Percentiles rank a stretch among this genome's conserved stretches.
Conservation (phyloP, 2,329 filamentous ascomycete genomes). For the Xylogone sp. region DNA sequence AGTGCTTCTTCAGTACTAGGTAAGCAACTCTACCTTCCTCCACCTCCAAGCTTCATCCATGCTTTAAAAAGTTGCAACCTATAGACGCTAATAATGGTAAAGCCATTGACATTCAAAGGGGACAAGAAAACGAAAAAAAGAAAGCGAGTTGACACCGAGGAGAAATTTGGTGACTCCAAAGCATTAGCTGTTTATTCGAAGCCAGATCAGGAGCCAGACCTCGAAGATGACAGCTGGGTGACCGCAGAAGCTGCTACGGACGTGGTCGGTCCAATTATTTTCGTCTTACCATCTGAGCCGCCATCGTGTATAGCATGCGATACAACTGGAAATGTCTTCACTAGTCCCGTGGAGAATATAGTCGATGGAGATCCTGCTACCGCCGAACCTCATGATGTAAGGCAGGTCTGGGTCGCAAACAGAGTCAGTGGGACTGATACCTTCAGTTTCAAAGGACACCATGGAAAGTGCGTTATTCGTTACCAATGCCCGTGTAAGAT, state of each 20-base stretch:
- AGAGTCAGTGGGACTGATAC: conserved; percentile 76
- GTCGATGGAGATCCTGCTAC: conserved; percentile 78
- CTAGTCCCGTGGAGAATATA: conserved; percentile 79
- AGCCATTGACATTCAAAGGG: conserved; percentile 91
- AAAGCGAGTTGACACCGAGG: conserved; percentile 60
- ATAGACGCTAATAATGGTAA: conserved; percentile 61
- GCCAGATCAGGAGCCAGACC: conserved; percentile 13
- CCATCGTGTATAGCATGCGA: conserved; percentile 80
- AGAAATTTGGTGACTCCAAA: conserved; percentile 30
- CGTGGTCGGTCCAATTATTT: conserved; percentile 74
- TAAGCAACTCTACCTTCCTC: no score
- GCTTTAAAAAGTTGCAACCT: neutral
- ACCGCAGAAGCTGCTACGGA: conserved; percentile 72
- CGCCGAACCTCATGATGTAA: conserved; percentile 91
- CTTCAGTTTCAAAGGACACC: conserved; percentile 84
- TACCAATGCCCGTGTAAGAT: neutral
- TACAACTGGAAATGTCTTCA: conserved; percentile 80
- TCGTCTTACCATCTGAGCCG: conserved; percentile 74
- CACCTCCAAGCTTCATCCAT: no score
- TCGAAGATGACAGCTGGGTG: conserved; percentile 84
- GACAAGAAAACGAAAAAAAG: conserved; percentile 94
- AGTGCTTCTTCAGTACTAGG: neutral
- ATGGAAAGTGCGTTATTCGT: conserved; percentile 62
- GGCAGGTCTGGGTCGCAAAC: conserved; percentile 93
- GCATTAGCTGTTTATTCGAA: conserved; percentile 13